Evolutionary conservation across 2,329 filamentous ascomycete genomes (phyloP), one percentile per base, ranked within the genome.

Genomic region (Huntiella omanensis): DNA sequence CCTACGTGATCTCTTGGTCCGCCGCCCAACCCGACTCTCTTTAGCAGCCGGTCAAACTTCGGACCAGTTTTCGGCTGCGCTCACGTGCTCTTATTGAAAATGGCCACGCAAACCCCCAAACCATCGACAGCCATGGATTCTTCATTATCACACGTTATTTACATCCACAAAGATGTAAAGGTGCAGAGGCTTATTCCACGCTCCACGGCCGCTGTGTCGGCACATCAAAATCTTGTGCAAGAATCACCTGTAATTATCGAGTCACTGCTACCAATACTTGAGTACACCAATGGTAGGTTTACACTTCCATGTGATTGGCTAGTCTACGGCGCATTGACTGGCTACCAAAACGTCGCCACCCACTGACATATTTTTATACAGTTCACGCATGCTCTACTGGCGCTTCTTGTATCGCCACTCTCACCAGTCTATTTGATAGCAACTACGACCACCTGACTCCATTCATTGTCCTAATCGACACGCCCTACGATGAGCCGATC

Each of bases 111-210:
- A 63, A 58, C 8, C 22, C 22, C 22, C 60, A 64, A 62, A 61
- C 42, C 34, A 33, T 33, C 43, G 8, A 32, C 63, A 63, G 67
- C 60, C 58, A 76, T 76, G 72, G 71, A 75, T 59, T 65, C 64
- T 57, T 64, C 68, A 55, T 62, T 63, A 49, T 75, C 70, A 58
- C 70, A 75, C 58, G 66, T 76, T 53, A 70, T 77, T 51, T 77
- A 75, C 53, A 70, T 76, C 54, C 70, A 75, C 60, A 69, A 69
- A 55, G 62, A 64, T 50, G 65, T 71, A 51, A 61, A 60, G 53
- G 58, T 65, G 50, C 65, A 72, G 54, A 62, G 67, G 48, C 56
- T 65, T 43, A 58, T 72, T 36, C 57, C 53, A 52, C 45, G 41
- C 15, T 50, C 43, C 41, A 49, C 54, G 35, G 51, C 52, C 34